phyloP scores from a whole-genome alignment of 176 grass and related monocot species.

The Zoysia japonica region DNA sequence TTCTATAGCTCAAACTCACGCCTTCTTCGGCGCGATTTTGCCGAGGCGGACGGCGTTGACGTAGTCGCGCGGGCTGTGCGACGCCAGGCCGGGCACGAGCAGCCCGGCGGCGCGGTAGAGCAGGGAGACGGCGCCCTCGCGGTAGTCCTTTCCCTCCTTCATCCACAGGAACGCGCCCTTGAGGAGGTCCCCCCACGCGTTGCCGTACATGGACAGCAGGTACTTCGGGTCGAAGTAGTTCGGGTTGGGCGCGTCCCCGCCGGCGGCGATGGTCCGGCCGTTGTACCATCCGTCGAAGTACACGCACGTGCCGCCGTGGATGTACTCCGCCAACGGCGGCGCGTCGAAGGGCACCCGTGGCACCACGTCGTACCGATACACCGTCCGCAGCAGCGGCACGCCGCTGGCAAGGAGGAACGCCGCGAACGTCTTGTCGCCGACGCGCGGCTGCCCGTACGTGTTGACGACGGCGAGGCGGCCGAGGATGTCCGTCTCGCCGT shows the following conservation, averaged over 20 bases:
- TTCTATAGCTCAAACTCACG: not conserved
- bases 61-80: slow-evolving; percentile 73
- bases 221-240: slow-evolving; percentile 68
- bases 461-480: slow-evolving; percentile 26
- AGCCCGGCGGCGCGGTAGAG: slow-evolving; percentile 51
- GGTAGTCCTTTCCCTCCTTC: slow-evolving; percentile 54
- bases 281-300: slow-evolving; percentile 77
- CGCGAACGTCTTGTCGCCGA: slow-evolving; percentile 56
- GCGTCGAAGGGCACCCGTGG: slow-evolving; percentile 67
- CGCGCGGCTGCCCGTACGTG: slow-evolving; percentile 79
- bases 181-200: slow-evolving; percentile 55
- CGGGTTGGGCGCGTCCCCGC: slow-evolving; percentile 59
- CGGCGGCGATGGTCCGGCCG: slow-evolving; percentile 39
- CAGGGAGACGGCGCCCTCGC: slow-evolving; percentile 53
- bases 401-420: slow-evolving; percentile 15
- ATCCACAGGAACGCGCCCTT: slow-evolving; percentile 50
- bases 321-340: slow-evolving; percentile 36
- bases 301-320: slow-evolving; percentile 55
- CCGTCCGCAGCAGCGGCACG: slow-evolving; percentile 31
- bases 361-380: slow-evolving; percentile 85
- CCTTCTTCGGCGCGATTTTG: slow-evolving; percentile 12
- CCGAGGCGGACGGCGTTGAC: slow-evolving; percentile 63
- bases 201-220: slow-evolving; percentile 48
- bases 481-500: slow-evolving; percentile 50
- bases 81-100: slow-evolving; percentile 56